These are phyloP conservation scores for Calocybe cyanea DNA, from an alignment of 768 basidiomycete species.

Conservation along the genomic window DNA sequence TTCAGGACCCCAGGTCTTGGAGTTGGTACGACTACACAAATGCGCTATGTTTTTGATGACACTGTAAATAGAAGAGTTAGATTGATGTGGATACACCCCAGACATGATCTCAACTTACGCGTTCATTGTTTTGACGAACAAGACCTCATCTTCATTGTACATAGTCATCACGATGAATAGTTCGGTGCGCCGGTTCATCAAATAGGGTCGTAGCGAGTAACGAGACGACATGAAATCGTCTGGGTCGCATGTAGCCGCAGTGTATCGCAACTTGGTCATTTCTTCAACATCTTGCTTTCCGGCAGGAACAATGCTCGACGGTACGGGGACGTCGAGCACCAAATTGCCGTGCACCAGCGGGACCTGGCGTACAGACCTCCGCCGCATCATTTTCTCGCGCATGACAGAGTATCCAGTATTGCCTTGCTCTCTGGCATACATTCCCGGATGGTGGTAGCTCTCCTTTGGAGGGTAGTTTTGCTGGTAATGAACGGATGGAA, in stretches of 20 bases:
- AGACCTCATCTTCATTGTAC: slow-evolving; percentile 88
- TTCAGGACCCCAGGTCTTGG: slow-evolving; percentile 82
- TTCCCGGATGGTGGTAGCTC: slow-evolving; percentile 31
- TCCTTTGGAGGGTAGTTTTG: slow-evolving; percentile 62
- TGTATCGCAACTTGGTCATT: slow-evolving; percentile 82
- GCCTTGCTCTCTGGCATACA: slow-evolving; percentile 40
- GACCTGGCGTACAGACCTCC: slow-evolving; percentile 74
- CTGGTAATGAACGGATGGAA: slow-evolving; percentile 52
- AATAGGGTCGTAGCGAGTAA: slow-evolving; percentile 76
- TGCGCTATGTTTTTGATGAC: slow-evolving; percentile 87
- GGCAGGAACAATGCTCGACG: slow-evolving; percentile 72
- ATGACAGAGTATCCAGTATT: slow-evolving; percentile 61
- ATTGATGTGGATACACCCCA: slow-evolving; percentile 4
- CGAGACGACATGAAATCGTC: slow-evolving; percentile 79
- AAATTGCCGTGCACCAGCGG: slow-evolving; percentile 80
- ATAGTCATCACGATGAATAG: slow-evolving; percentile 96
- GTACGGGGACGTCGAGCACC: slow-evolving; percentile 80
- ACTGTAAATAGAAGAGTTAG: slow-evolving; percentile 29
- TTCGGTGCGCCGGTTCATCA: slow-evolving; percentile 80
- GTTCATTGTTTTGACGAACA: slow-evolving; percentile 82
- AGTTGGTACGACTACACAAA: slow-evolving; percentile 63
- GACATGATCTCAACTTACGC: slow-evolving; percentile 48
- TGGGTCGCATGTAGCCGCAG: slow-evolving; percentile 86
- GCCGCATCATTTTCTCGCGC: slow-evolving; percentile 79
- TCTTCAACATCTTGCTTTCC: slow-evolving; percentile 62